Conservation (phyloP, 805 yeast genomes). For the Starmerella asiatica region DNA sequence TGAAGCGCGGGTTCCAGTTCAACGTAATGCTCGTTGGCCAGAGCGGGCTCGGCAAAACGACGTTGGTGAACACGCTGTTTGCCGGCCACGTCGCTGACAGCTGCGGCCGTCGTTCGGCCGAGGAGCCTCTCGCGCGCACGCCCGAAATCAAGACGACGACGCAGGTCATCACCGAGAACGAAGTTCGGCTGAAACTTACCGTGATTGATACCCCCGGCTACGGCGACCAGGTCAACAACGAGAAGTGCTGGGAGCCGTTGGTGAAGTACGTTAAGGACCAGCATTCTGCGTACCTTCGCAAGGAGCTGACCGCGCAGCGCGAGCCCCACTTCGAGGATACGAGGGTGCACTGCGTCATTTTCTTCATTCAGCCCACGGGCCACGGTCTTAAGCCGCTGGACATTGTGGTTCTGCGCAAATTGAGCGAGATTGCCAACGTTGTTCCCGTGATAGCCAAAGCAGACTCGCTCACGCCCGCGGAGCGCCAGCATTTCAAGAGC, state of each 20-base stretch:
- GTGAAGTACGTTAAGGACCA: constrained; percentile 91
- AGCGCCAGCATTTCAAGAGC: constrained; percentile 66
- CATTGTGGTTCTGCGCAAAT: constrained; percentile 63
- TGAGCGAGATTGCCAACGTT: constrained; percentile 82
- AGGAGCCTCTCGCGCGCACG: constrained; percentile 71
- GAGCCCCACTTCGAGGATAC: constrained; percentile 71
- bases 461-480: constrained; percentile 76
- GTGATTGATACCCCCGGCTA: constrained; percentile 96
- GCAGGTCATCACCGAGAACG: constrained; percentile 58
- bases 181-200: constrained; percentile 71
- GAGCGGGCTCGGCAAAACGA: constrained; percentile 90
- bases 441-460: constrained; percentile 92
- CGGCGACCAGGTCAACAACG: constrained; percentile 93
- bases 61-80: constrained; percentile 80
- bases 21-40: constrained; percentile 85
- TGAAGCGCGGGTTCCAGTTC: constrained; percentile 88
- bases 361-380: constrained; percentile 81
- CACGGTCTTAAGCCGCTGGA: constrained; percentile 77
- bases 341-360: constrained; percentile 84
- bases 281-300: constrained; percentile 78
- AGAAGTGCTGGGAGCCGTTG: constrained; percentile 93
- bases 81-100: constrained; percentile 65
- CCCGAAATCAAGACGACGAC: constrained; percentile 50
- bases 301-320: constrained; percentile 88
- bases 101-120: constrained; percentile 52